Evolutionary conservation across 192 early-diverging fungal genomes (phyloP), one percentile per base, ranked within the genome.

Genomic region (Gonapodya prolifera): DNA sequence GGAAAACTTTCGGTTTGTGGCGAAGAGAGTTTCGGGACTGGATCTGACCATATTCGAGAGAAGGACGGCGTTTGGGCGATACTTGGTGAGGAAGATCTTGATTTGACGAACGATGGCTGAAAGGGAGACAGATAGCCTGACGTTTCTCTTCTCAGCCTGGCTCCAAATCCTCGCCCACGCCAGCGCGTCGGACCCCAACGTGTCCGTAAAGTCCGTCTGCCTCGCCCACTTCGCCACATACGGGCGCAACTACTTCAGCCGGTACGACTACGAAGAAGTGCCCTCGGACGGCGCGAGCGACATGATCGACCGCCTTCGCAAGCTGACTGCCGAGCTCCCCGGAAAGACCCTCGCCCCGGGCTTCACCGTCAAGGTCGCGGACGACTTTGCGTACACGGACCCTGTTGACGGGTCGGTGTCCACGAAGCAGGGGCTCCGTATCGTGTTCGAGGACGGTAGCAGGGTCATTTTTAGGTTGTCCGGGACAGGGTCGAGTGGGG

Each of bases 31-130:
- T 99, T 99, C 83, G 97, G 97, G 75, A 99, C 97, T 17, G 97
- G 97, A 75, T 96, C 95, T 0, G 96, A 98, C 84, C 96, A 98
- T 77, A 96, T 99, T 75, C 94, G 97, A 75, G 97, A 99, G 81
- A 99, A 99, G 86, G 97, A 99, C 85, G 97, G 97, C 70, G 83
- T 99, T 75, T 99, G 97, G 97, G 97, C 97, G 30, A 83, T 98
- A 70, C 81, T 98, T 34, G 90, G 91, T 92, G 82, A 73, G 81
- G 73, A 18, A 1, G 8, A 61, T 17, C 8, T 45, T 33, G 23
- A 2, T 35, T 2, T 77, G 1, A n/a, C 1, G 35, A n/a, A 2
- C 13, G n/a, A n/a, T n/a, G n/a, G n/a, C n/a, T n/a, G n/a, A n/a
- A n/a, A n/a, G n/a, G n/a, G n/a, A n/a, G n/a, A n/a, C n/a, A n/a